These are phyloP conservation scores for Pythium folliculosum DNA, from an alignment of 352 stramenopile genomes.

Conservation along the genomic window DNA sequence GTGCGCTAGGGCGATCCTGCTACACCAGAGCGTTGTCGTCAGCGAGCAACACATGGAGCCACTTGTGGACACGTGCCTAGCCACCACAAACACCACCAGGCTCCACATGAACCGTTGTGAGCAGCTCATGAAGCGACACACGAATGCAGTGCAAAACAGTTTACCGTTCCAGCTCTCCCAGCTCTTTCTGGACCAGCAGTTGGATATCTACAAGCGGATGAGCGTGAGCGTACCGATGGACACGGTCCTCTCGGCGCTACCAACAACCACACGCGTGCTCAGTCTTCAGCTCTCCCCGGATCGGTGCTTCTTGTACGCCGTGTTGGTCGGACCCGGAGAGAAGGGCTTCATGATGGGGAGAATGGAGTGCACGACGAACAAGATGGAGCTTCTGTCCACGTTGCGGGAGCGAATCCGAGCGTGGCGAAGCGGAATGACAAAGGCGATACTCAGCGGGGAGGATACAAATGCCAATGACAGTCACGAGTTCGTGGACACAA, in stretches of 20 bases:
- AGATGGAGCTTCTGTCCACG: slow-evolving; percentile 30
- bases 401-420: slow-evolving; percentile 33
- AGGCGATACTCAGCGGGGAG: slow-evolving; percentile 45
- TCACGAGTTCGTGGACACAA: not conserved
- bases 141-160: slow-evolving; percentile 49
- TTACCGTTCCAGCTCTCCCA: slow-evolving; percentile 67
- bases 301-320: slow-evolving; percentile 62
- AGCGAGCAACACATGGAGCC: slow-evolving; percentile 34
- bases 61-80: slow-evolving; percentile 42
- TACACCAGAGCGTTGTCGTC: slow-evolving; percentile 57
- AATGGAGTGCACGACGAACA: slow-evolving; percentile 59
- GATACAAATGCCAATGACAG: slow-evolving; percentile 30
- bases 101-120: slow-evolving; percentile 56
- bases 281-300: slow-evolving; percentile 74
- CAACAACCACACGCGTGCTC: slow-evolving; percentile 41
- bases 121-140: slow-evolving; percentile 33
- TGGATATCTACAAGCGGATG: slow-evolving; percentile 65
- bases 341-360: slow-evolving; percentile 47
- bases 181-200: slow-evolving; percentile 67
- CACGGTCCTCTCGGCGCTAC: slow-evolving; percentile 41
- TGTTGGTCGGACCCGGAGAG: slow-evolving; percentile 38
- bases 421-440: slow-evolving; percentile 43
- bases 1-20: slow-evolving; percentile 55
- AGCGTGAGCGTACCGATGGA: slow-evolving; percentile 43
- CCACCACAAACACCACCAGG: slow-evolving; percentile 41